Percentiles rank a stretch among this genome's conserved stretches.
Conservation (phyloP, 169 alveolate genomes). For the Babesia ovata region DNA sequence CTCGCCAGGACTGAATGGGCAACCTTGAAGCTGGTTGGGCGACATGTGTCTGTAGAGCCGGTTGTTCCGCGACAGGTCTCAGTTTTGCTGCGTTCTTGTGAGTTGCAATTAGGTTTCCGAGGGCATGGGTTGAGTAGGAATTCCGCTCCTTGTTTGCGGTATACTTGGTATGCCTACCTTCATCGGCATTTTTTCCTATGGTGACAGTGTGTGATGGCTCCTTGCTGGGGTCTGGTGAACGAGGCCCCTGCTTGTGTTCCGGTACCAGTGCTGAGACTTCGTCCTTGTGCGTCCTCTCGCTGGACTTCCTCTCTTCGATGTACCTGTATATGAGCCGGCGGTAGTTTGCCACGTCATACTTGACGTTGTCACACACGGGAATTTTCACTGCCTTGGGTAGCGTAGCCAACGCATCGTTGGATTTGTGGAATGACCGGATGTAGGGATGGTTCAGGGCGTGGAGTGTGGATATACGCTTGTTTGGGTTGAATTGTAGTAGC, state of each 20-base stretch:
- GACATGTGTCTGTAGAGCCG: background rate
- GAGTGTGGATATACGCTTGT: constrained; percentile 59
- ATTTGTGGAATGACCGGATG: constrained; percentile 57
- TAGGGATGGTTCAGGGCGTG: constrained; percentile 69
- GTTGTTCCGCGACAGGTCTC: constrained; percentile 18
- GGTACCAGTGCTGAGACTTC: background rate
- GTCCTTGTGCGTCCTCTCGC: background rate
- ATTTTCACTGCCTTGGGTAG: constrained; percentile 46
- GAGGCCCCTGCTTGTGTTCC: background rate
- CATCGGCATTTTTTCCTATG: constrained; percentile 1
- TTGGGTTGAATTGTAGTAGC: constrained; percentile 67
- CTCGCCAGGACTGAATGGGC: constrained; percentile 19
- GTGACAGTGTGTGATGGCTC: background rate
- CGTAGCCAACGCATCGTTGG: constrained; percentile 36
- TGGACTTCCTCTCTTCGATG: constrained; percentile 39
- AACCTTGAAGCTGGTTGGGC: constrained; percentile 6
- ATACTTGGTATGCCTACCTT: constrained; percentile 8
- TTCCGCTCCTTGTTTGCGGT: constrained; percentile 21
- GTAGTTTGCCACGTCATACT: constrained; percentile 65
- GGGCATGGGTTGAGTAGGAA: constrained; percentile 5
- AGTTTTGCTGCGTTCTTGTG: constrained; percentile 49
- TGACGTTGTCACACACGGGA: constrained; percentile 66
- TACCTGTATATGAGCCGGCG: constrained; percentile 57
- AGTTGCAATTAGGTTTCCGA: constrained; percentile 28
- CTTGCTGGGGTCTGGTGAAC: background rate